phyloP scores from a whole-genome alignment of 2,329 filamentous ascomycete genomes.

The Malbranchea zuffiana region DNA sequence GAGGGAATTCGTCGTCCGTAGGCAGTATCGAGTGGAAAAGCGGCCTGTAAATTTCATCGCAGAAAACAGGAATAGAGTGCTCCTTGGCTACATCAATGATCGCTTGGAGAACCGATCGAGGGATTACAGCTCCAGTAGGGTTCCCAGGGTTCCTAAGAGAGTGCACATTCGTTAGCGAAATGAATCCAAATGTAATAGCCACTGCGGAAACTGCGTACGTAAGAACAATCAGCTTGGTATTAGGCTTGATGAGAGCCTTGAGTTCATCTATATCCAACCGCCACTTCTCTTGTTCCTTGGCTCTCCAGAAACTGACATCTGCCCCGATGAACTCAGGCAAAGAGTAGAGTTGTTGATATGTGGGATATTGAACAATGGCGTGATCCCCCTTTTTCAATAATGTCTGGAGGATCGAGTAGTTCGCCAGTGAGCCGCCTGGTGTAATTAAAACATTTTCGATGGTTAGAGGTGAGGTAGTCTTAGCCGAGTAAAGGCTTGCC shows the following conservation, averaged over 20 bases:
- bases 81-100: constrained; percentile 54
- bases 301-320: constrained; percentile 65
- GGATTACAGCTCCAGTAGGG: constrained; percentile 62
- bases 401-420: constrained; percentile 66
- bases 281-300: constrained; percentile 54
- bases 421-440: constrained; percentile 72
- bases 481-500: constrained; percentile 52
- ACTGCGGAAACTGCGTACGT: constrained; percentile 33
- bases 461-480: constrained; percentile 38
- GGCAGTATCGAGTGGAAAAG: constrained; percentile 61
- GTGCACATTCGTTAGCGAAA: constrained; percentile 50
- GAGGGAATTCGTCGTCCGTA: constrained; percentile 45
- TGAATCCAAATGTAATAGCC: not conserved
- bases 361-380: constrained; percentile 76
- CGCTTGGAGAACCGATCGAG: constrained; percentile 47
- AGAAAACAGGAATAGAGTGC: constrained; percentile 55
- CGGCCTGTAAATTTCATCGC: constrained; percentile 75
- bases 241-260: constrained; percentile 45
- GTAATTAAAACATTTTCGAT: constrained; percentile 62
- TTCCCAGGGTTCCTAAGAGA: constrained; percentile 72
- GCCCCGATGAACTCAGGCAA: constrained; percentile 65
- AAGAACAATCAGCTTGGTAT: constrained; percentile 49
- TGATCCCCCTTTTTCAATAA: constrained; percentile 65
- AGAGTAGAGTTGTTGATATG: constrained; percentile 73
- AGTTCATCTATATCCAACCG: constrained; percentile 57